These are phyloP conservation scores for Ilex asprella DNA, from an alignment of 257 asterid genomes.

Conservation along the genomic window DNA sequence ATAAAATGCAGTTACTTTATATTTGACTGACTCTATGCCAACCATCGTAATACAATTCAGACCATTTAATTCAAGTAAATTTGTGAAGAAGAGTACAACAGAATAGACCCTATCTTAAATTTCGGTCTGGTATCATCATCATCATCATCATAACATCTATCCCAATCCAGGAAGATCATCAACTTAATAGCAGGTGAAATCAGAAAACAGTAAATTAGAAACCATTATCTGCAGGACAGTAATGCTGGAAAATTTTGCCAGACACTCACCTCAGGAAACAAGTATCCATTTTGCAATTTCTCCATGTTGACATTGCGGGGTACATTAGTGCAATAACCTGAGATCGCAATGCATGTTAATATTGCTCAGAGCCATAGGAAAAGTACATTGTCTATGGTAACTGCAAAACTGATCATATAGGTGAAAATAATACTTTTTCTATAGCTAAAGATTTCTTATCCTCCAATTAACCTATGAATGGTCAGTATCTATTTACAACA, in stretches of 20 bases:
- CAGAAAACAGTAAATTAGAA: background rate
- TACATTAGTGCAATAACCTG: slow-evolving; percentile 1
- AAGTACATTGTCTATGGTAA: background rate
- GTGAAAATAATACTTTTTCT: too few relatives aligned
- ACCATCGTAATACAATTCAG: background rate
- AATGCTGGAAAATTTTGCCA: background rate
- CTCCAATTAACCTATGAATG: too few relatives aligned
- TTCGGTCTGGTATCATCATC: too few relatives aligned
- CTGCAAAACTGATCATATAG: too few relatives aligned
- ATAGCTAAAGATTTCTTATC: too few relatives aligned
- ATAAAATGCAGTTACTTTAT: background rate
- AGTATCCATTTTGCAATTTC: background rate
- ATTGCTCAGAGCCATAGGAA: background rate
- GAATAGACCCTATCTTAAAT: too few relatives aligned
- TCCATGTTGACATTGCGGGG: slow-evolving; percentile 1
- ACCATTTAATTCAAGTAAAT: too few relatives aligned
- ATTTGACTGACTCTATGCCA: too few relatives aligned
- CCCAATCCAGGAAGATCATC: too few relatives aligned
- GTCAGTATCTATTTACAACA: too few relatives aligned
- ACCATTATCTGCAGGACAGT: background rate
- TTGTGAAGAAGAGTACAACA: background rate
- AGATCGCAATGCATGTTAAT: background rate
- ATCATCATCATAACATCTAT: too few relatives aligned
- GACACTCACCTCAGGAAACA: slow-evolving; percentile 1
- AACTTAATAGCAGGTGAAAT: background rate